Evolutionary conservation across 345 rosid species (phyloP).

Genomic region (Arabidopsis thaliana): TAIR10.1 NC_003070.9:3055001-3055500

Average conservation of each 20-base stretch:
- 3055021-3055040: conserved; percentile 25
- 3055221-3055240: conserved; percentile 40
- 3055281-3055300: conserved; percentile 15
- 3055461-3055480: conserved; percentile 68
- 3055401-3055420: conserved; percentile 76
- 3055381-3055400: conserved; percentile 54
- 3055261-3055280: conserved; percentile 18
- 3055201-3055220: conserved; percentile 27
- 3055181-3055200: conserved; percentile 36
- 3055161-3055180: conserved; percentile 29
- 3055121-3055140: conserved; percentile 7
- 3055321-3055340: conserved; percentile 33
- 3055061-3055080: conserved; percentile 30
- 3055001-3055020: conserved; percentile 42
- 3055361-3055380: conserved; percentile 14
- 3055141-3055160: conserved; percentile 24
- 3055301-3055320: conserved; percentile 35
- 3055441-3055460: conserved; percentile 86
- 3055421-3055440: conserved; percentile 88
- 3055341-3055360: conserved; percentile 29
- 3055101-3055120: conserved; percentile 31
- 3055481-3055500: conserved; percentile 42
- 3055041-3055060: conserved; percentile 28
- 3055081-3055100: conserved; percentile 38
- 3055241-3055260: conserved; percentile 19